phyloP scores from a whole-genome alignment of 2,329 filamentous ascomycete species.

The Dendrostoma leiphaemia region DNA sequence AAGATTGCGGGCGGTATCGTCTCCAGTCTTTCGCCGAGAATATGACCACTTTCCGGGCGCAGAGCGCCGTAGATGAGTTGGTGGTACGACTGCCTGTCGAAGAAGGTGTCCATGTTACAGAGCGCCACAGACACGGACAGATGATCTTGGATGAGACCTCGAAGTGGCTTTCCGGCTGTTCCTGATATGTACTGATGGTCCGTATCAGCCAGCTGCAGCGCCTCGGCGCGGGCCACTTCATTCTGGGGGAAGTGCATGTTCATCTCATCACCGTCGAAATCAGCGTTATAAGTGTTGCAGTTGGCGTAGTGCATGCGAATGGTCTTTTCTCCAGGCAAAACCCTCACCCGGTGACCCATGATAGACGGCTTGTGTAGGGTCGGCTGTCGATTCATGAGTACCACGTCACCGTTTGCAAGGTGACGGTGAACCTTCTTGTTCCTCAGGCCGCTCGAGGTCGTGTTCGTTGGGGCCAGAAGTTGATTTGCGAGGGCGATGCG shows the following conservation, averaged over 20 bases:
- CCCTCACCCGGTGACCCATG: constrained; percentile 93
- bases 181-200: constrained; percentile 96
- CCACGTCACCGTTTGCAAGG: constrained; percentile 93
- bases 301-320: constrained; percentile 99
- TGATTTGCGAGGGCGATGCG: constrained; percentile 89
- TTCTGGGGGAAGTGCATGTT: constrained; percentile 99
- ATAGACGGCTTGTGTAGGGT: constrained; percentile 98
- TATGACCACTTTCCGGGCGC: constrained; percentile 86
- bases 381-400: constrained; percentile 97
- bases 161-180: constrained; percentile 87
- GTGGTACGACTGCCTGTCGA: constrained; percentile 83
- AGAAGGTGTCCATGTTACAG: constrained; percentile 89
- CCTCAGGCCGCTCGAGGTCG: constrained; percentile 68
- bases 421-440: constrained; percentile 98
- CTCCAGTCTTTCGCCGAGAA: constrained; percentile 76
- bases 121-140: constrained; percentile 91
- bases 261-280: constrained; percentile 99
- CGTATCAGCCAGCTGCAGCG: constrained; percentile 89
- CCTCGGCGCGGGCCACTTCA: constrained; percentile 89
- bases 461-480: constrained; percentile 79
- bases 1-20: constrained; percentile 78
- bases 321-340: constrained; percentile 91
- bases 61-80: constrained; percentile 90
- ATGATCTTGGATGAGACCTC: constrained; percentile 98
- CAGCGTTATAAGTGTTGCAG: constrained; percentile 98